Conservation (phyloP, 306 rosid genomes). For the Castanea crenata region DNA sequence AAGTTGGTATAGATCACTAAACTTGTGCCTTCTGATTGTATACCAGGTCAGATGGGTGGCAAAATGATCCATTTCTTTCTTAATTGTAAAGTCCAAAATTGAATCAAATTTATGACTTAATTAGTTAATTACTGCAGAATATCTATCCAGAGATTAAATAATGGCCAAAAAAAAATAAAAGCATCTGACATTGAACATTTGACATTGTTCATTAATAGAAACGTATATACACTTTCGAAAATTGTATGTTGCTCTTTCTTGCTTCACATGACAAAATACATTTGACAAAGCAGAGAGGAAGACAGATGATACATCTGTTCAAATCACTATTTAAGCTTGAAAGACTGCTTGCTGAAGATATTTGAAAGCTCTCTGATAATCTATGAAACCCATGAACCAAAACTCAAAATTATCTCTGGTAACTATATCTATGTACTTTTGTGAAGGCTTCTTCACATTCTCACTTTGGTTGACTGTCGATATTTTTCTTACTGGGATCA, state of each 20-base stretch:
- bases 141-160: no score
- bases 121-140: no score
- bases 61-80: background rate
- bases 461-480: slow-evolving; percentile 41
- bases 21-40: background rate
- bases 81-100: background rate
- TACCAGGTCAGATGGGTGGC: background rate
- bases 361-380: slow-evolving; percentile 40
- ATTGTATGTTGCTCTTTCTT: background rate
- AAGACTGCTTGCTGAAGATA: slow-evolving; percentile 36
- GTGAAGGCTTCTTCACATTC: slow-evolving; percentile 43
- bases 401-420: slow-evolving; percentile 56
- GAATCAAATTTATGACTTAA: background rate
- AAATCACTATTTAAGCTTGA: slow-evolving; percentile 10
- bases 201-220: background rate
- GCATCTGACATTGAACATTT: background rate
- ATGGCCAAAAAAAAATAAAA: background rate
- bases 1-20: no score
- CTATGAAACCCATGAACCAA: slow-evolving; percentile 70
- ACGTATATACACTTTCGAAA: background rate
- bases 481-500: slow-evolving; percentile 45
- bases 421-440: slow-evolving; percentile 54
- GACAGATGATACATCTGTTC: no score
- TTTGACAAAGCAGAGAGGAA: background rate
- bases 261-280: background rate